Evolutionary conservation across 805 yeast genomes (phyloP).

Genomic region (Suhomyces xylopsoci): DNA sequence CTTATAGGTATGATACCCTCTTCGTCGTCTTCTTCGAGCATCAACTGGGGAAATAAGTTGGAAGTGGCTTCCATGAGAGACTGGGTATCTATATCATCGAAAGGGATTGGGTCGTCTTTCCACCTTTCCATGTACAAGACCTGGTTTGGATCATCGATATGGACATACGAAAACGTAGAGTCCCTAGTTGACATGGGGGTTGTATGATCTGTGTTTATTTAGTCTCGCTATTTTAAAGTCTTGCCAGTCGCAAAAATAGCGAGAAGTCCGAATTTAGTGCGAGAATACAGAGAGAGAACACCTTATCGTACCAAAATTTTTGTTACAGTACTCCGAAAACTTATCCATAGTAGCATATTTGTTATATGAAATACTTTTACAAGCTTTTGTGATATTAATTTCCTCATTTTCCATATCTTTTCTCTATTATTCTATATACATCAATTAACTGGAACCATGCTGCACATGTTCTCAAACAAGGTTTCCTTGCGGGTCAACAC

Average conservation of each 20-base stretch:
- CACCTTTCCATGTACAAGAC: constrained; percentile 41
- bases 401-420: background rate
- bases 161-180: constrained; percentile 26
- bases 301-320: too few species aligned
- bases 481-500: constrained; percentile 44
- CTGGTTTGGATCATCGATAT: constrained; percentile 37
- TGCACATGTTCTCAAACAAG: constrained; percentile 46
- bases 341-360: too few species aligned
- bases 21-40: constrained; percentile 38
- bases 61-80: constrained; percentile 36
- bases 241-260: background rate
- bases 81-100: constrained; percentile 41
- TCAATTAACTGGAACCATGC: constrained; percentile 4
- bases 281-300: background rate
- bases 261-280: background rate
- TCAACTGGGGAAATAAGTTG: constrained; percentile 32
- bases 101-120: constrained; percentile 39
- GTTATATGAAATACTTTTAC: too few species aligned
- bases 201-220: background rate
- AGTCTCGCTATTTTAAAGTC: too few species aligned
- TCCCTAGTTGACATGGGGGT: constrained; percentile 5
- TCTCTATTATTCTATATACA: constrained; percentile 8
- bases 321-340: too few species aligned
- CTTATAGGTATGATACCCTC: constrained; percentile 38
- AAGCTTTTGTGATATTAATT: too few species aligned